These are phyloP conservation scores for Scheffersomyces segobiensis DNA, from an alignment of 1,139 yeast species.

Conservation along the genomic window DNA sequence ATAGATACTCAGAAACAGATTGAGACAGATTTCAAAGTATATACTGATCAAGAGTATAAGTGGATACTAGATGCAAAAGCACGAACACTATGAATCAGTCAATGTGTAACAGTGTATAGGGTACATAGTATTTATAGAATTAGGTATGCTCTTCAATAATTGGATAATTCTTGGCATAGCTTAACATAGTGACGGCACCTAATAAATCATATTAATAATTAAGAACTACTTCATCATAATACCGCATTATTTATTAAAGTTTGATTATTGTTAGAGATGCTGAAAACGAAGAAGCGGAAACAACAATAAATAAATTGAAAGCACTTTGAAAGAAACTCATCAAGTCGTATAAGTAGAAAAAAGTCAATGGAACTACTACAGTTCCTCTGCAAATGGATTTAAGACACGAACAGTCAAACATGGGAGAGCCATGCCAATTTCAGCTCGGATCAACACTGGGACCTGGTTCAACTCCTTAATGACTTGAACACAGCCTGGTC, in stretches of 20 bases:
- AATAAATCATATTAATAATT: no score
- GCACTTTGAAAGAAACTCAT: background rate
- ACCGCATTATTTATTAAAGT: background rate
- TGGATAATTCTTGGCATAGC: no score
- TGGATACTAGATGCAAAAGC: no score
- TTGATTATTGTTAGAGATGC: background rate
- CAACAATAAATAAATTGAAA: background rate
- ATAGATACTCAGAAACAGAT: no score
- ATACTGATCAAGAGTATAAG: no score
- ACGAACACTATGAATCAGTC: no score
- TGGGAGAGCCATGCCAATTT: conserved; percentile 92
- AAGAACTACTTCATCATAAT: background rate
- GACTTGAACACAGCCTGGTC: conserved; percentile 70
- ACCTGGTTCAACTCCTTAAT: conserved; percentile 74
- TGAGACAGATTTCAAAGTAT: no score
- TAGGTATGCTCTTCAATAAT: no score
- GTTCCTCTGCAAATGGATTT: conserved; percentile 65
- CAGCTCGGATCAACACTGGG: conserved; percentile 87
- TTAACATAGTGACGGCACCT: background rate
- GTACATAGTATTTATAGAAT: no score
- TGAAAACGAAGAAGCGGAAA: conserved; percentile 1
- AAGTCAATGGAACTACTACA: background rate
- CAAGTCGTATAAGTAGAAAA: background rate
- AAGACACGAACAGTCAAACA: conserved; percentile 92
- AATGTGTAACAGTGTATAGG: no score